These are phyloP conservation scores for Leishmania turanica DNA, from an alignment of 208 protist species.

Conservation along the genomic window DNA sequence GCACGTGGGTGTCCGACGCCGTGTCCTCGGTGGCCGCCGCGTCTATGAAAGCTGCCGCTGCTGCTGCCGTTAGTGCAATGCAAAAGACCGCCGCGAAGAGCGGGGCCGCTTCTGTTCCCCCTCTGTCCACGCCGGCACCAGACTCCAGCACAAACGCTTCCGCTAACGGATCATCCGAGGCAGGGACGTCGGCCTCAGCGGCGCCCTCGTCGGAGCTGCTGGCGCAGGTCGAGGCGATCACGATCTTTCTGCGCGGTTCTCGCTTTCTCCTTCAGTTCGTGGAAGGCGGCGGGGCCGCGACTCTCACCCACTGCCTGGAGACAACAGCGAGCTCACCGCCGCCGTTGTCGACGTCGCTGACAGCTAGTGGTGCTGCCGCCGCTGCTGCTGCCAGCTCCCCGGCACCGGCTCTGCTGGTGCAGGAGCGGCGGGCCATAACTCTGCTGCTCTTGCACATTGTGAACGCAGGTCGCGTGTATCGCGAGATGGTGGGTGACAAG, in stretches of 20 bases:
- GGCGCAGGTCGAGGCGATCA: constrained; percentile 54
- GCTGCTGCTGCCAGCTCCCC: background rate
- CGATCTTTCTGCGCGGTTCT: constrained; percentile 79
- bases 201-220: constrained; percentile 36
- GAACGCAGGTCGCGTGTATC: constrained; percentile 86
- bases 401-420: constrained; percentile 7
- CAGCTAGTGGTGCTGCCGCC: background rate
- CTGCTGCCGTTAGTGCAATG: background rate
- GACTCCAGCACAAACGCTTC: background rate
- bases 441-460: constrained; percentile 78
- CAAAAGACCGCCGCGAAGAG: background rate
- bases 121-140: background rate
- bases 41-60: background rate
- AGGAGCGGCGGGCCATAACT: constrained; percentile 57
- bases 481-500: constrained; percentile 87
- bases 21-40: background rate
- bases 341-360: background rate
- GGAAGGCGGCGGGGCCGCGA: constrained; percentile 61
- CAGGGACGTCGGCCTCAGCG: background rate
- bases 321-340: constrained; percentile 2
- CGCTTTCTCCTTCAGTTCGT: constrained; percentile 79
- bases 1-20: constrained; percentile 12
- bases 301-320: constrained; percentile 68
- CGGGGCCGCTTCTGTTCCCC: background rate
- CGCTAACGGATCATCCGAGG: background rate